A percentile compares a stretch with the other conserved stretches of the same genome.
These are phyloP conservation scores for Saprolegnia diclina DNA, from an alignment of 352 stramenopile species.

Conservation along the genomic window DNA sequence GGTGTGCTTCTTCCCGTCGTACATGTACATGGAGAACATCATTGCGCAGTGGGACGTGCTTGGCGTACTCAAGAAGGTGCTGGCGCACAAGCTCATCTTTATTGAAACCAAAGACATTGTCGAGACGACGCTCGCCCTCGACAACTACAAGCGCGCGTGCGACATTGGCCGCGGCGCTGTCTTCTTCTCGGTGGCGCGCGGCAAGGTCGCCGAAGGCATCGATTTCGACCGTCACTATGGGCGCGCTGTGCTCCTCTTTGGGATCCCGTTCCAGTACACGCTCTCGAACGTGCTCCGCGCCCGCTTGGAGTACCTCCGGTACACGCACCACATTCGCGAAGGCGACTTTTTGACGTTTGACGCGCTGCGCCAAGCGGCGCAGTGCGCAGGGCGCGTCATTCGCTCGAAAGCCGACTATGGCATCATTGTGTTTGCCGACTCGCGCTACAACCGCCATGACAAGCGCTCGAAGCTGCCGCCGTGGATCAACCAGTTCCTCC, in stretches of 20 bases:
- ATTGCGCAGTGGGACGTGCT: slow-evolving; percentile 95
- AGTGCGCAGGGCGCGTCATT: slow-evolving; percentile 98
- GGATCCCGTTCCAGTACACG: slow-evolving; percentile 99
- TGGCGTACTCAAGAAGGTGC: slow-evolving; percentile 89
- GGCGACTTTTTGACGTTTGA: slow-evolving; percentile 99
- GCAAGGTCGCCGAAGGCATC: slow-evolving; percentile 99
- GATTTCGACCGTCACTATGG: slow-evolving; percentile 99
- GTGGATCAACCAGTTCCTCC: slow-evolving; percentile 98
- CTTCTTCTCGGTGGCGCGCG: slow-evolving; percentile 97
- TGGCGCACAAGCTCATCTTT: slow-evolving; percentile 97
- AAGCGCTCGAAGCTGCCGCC: slow-evolving; percentile 97
- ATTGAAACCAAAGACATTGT: slow-evolving; percentile 99
- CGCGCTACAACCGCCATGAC: slow-evolving; percentile 96
- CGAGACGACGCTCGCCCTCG: slow-evolving; percentile 96
- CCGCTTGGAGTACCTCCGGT: slow-evolving; percentile 95
- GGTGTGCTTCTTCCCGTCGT: slow-evolving; percentile 99
- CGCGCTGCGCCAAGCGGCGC: slow-evolving; percentile 93
- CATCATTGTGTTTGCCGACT: slow-evolving; percentile 98
- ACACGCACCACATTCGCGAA: slow-evolving; percentile 89
- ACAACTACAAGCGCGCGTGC: slow-evolving; percentile 98
- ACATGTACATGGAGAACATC: slow-evolving; percentile 99
- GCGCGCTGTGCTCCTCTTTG: slow-evolving; percentile 96
- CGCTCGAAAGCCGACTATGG: slow-evolving; percentile 99
- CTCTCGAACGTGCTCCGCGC: slow-evolving; percentile 90
- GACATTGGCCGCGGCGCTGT: slow-evolving; percentile 93